Percentiles rank a stretch among this genome's conserved stretches.
phyloP scores from a whole-genome alignment of 1,284 basidiomycete genomes.

The Naganishia sp. region DNA sequence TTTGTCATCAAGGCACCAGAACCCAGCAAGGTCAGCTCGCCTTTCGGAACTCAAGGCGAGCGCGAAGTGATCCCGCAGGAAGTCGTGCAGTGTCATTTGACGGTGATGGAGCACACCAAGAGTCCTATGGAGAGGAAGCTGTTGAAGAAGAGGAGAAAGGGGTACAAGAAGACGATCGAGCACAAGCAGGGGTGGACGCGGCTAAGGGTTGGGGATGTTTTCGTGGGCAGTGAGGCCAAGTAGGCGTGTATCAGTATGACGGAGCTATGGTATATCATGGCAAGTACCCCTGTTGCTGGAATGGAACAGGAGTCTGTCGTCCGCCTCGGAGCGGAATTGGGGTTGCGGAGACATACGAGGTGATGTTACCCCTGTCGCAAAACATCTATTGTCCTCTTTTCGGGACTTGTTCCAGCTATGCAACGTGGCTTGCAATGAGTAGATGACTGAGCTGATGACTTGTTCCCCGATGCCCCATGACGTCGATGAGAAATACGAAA shows the following conservation, averaged over 20 bases:
- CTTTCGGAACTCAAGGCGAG: constrained; percentile 43
- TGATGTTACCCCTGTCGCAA: too few species aligned
- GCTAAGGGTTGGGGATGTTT: constrained; percentile 74
- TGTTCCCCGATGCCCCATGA: too few species aligned
- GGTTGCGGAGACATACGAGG: too few species aligned
- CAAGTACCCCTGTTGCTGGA: too few species aligned
- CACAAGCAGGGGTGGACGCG: constrained; percentile 94
- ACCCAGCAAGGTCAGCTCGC: constrained; percentile 28
- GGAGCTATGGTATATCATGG: constrained; percentile 1
- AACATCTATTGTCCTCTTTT: too few species aligned
- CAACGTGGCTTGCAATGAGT: too few species aligned
- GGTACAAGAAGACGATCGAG: constrained; percentile 77
- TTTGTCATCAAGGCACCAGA: constrained; percentile 69
- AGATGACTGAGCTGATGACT: too few species aligned
- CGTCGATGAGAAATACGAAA: too few species aligned
- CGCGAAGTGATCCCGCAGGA: constrained; percentile 38
- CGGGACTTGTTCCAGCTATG: too few species aligned
- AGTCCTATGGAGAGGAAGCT: constrained; percentile 84
- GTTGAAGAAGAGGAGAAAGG: constrained; percentile 97
- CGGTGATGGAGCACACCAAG: constrained; percentile 95
- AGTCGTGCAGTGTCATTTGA: constrained; percentile 73
- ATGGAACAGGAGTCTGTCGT: too few species aligned
- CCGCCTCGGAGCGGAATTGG: too few species aligned
- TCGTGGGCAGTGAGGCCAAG: constrained; percentile 40
- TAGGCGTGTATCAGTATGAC: neutral